Percentiles rank a stretch among this genome's conserved stretches.
Conservation (phyloP, 192 early-diverging fungal genomes). For the Geranomyces michiganensis region DNA sequence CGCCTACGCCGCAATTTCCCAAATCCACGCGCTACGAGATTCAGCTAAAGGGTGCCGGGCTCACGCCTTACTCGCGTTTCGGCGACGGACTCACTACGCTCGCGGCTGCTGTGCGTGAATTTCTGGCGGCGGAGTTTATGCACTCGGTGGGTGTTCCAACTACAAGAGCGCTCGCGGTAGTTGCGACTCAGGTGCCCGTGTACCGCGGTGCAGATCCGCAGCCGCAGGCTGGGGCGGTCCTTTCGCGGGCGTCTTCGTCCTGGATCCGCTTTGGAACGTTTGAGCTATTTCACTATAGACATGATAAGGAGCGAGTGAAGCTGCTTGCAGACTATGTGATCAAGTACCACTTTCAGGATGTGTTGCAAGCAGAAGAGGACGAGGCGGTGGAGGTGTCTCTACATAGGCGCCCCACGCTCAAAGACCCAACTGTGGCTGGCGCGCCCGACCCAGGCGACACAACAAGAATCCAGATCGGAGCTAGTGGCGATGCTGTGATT, state of each 20-base stretch:
- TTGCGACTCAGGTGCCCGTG: constrained; percentile 59
- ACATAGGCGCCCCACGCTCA: no score
- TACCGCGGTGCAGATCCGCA: constrained; percentile 60
- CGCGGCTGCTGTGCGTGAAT: constrained; percentile 81
- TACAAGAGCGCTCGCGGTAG: constrained; percentile 71
- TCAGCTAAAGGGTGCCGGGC: constrained; percentile 81
- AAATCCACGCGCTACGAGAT: constrained; percentile 60
- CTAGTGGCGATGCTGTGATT: no score
- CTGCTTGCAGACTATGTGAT: constrained; percentile 74
- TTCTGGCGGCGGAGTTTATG: constrained; percentile 71
- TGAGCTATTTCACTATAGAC: constrained; percentile 73
- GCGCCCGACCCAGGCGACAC: no score
- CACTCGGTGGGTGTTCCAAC: constrained; percentile 71
- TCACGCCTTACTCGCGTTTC: constrained; percentile 81
- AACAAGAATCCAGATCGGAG: no score
- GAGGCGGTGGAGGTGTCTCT: no score
- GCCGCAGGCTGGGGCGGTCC: constrained; percentile 62
- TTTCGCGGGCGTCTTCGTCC: constrained; percentile 63
- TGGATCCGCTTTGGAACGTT: constrained; percentile 90
- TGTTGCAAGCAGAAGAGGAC: neutral
- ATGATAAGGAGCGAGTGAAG: constrained; percentile 53
- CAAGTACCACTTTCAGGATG: constrained; percentile 50
- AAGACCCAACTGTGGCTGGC: no score
- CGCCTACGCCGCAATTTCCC: neutral
- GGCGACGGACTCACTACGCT: constrained; percentile 84